Evolutionary conservation across 768 basidiomycete species (phyloP).

Genomic region (Hygrophoropsis aurantiaca): DNA sequence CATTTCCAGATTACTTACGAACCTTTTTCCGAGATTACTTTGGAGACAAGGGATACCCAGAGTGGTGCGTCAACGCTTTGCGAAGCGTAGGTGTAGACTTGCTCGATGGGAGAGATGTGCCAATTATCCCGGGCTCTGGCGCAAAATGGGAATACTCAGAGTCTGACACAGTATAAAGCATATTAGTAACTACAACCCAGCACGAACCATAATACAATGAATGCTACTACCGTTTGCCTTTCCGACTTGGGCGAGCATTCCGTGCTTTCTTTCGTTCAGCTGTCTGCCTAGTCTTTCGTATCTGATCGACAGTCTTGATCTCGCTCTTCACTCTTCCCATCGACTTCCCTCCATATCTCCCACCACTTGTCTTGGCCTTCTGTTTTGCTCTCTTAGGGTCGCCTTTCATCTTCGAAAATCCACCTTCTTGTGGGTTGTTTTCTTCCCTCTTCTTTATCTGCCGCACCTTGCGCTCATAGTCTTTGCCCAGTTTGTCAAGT

Average conservation of each 20-base stretch:
- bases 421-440: slow-evolving; percentile 22
- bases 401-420: slow-evolving; percentile 19
- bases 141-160: slow-evolving; percentile 83
- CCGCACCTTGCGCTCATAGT: slow-evolving; percentile 74
- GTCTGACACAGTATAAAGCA: slow-evolving; percentile 6
- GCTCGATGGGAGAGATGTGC: slow-evolving; percentile 51
- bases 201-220: neutral
- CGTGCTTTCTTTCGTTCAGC: slow-evolving; percentile 69
- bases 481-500: slow-evolving; percentile 67
- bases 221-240: slow-evolving; percentile 27
- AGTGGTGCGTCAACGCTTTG: slow-evolving; percentile 87
- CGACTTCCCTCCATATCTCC: slow-evolving; percentile 60
- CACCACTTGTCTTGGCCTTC: slow-evolving; percentile 31
- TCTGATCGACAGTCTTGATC: slow-evolving; percentile 85
- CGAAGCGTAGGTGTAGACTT: slow-evolving; percentile 82
- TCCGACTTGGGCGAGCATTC: slow-evolving; percentile 71
- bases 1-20: slow-evolving; percentile 75
- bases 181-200: too few relatives aligned
- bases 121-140: slow-evolving; percentile 59
- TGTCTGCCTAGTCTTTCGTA: slow-evolving; percentile 70
- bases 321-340: slow-evolving; percentile 71
- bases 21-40: slow-evolving; percentile 81
- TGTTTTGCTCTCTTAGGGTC: slow-evolving; percentile 29
- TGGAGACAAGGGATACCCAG: slow-evolving; percentile 73
- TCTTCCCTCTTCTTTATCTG: slow-evolving; percentile 58